These are phyloP conservation scores for Geranium incanum DNA, from an alignment of 441 rosid genomes.

Conservation along the genomic window DNA sequence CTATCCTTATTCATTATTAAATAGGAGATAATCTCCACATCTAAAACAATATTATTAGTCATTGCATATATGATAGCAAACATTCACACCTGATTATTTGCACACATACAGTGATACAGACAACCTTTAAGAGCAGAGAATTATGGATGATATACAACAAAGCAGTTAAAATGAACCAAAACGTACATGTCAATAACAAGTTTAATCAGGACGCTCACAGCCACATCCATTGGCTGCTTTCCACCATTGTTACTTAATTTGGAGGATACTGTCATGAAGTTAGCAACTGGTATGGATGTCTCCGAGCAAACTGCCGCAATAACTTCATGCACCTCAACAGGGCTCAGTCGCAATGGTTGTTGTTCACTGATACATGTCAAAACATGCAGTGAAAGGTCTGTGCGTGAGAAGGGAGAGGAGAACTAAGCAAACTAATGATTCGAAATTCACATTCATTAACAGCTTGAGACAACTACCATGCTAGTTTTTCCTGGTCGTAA, in stretches of 20 bases:
- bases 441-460: neutral
- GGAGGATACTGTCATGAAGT: constrained; percentile 61
- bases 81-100: too few species aligned
- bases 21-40: neutral
- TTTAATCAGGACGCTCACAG: constrained; percentile 92
- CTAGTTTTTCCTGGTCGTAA: too few species aligned
- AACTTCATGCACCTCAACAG: constrained; percentile 91
- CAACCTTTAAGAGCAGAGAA: neutral
- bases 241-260: constrained; percentile 67
- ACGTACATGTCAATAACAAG: constrained; percentile 96
- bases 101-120: neutral
- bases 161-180: constrained; percentile 9
- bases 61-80: too few species aligned
- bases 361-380: constrained; percentile 67
- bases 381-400: constrained; percentile 19
- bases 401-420: constrained; percentile 13
- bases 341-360: constrained; percentile 76
- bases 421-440: constrained; percentile 8
- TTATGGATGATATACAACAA: neutral
- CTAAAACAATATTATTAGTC: neutral
- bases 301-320: constrained; percentile 93
- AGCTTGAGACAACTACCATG: too few species aligned
- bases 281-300: constrained; percentile 53
- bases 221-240: constrained; percentile 92
- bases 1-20: too few species aligned